Base-by-base conservation (phyloP, 2,329 filamentous ascomycete species). In the Phialemoniopsis sp. region DNA sequence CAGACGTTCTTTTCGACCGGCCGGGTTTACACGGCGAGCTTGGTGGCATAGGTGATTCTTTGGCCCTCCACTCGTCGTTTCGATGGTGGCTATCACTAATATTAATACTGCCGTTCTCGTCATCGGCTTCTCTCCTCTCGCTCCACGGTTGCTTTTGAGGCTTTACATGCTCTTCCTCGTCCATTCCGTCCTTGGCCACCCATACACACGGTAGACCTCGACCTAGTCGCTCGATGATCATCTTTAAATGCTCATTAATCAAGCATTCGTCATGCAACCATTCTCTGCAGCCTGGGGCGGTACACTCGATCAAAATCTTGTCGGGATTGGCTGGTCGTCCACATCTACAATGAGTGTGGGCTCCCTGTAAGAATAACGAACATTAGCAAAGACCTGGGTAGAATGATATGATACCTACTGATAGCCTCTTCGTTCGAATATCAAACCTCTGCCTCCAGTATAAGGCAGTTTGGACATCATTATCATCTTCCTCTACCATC, bases 401-500 rank as follows among this genome's bases (percentile, higher is more conserved):
- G 13, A 19, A 13, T 14, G n/a, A 34, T 29, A 29, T 30, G 13
- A 9, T 29, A 55, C 76, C 50, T 66, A 82, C 79, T 36, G 78
- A 80, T 17, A 82, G 66, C 46, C 78, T 73, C 41, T 70, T 62
- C 28, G 68, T 78, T 32, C 71, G 63, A 38, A 75, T 70, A 48
- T 84, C 76, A 21, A 79, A 73, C 1, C 75, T 78, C 52, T 85
- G 80, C 15, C 80, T 66, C 78, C 80, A 85, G 52, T 82, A 84
- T 4, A 82, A 59, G 13, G 70, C 73, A 41, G 70, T 65, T 42
- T 78, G 72, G 1, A 78, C 68, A 48, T 82, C 76, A 13, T 81
- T 76, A 41, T 88, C 82, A 43, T 85, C 77, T 17, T 76, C 66
- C 50, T 89, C 85, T 30, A 80, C 73, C 80, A 84, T 87, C 49